Conservation (phyloP, 495 filamentous ascomycete genomes). For the Penicillium goetzii region DNA sequence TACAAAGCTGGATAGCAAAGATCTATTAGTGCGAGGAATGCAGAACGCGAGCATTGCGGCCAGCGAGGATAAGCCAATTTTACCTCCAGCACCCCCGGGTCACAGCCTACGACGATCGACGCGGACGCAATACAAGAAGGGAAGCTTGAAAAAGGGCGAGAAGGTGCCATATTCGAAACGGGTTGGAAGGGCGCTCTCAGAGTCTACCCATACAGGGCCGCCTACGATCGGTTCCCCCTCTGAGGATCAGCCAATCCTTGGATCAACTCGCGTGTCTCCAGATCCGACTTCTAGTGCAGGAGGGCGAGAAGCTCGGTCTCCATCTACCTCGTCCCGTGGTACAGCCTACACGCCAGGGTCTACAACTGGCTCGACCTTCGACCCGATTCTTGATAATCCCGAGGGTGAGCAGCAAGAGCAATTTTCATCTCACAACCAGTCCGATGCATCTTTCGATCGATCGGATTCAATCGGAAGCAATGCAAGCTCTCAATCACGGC, state of each 20-base stretch:
- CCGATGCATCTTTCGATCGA: slow-evolving; percentile 16
- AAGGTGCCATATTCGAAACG: slow-evolving; percentile 77
- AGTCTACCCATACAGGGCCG: slow-evolving; percentile 57
- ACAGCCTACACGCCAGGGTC: slow-evolving; percentile 28
- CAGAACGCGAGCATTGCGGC: slow-evolving; percentile 53
- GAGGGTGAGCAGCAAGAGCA: slow-evolving; percentile 30
- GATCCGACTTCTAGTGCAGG: slow-evolving; percentile 64
- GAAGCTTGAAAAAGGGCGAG: slow-evolving; percentile 81
- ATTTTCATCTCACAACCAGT: slow-evolving; percentile 5
- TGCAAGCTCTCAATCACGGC: slow-evolving; percentile 35
- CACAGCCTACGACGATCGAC: slow-evolving; percentile 86
- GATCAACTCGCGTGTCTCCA: slow-evolving; percentile 71
- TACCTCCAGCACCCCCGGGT: slow-evolving; percentile 72
- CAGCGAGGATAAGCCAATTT: slow-evolving; percentile 86
- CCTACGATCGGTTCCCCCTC: slow-evolving; percentile 41
- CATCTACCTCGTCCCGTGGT: slow-evolving; percentile 32
- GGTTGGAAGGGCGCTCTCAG: slow-evolving; percentile 56
- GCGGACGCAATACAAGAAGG: slow-evolving; percentile 87
- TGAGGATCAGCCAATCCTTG: slow-evolving; percentile 55
- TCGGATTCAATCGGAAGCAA: slow-evolving; percentile 20
- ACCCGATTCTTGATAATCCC: slow-evolving; percentile 35
- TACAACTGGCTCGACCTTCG: slow-evolving; percentile 32
- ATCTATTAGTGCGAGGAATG: slow-evolving; percentile 38
- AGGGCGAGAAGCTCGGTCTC: slow-evolving; percentile 32
- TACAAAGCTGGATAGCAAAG: slow-evolving; percentile 59